Percentiles rank a stretch among this genome's conserved stretches.
These are phyloP conservation scores for Cercospora sp. DNA, from an alignment of 2,329 filamentous ascomycete genomes.

Conservation along the genomic window DNA sequence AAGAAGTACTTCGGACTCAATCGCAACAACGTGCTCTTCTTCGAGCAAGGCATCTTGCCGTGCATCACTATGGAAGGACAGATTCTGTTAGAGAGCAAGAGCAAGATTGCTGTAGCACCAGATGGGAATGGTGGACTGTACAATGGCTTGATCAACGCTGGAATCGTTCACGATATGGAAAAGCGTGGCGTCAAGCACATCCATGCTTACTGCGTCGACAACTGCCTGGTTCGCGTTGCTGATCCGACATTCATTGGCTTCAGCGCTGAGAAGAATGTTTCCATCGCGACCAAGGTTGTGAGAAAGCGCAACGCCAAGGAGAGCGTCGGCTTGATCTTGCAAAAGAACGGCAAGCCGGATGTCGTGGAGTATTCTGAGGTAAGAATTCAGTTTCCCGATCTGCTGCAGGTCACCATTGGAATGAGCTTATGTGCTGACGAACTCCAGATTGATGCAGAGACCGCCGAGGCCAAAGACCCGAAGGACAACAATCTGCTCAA, in stretches of 20 bases:
- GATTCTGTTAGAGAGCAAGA: slow-evolving; percentile 89
- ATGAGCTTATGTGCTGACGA: not conserved
- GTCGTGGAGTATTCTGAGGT: slow-evolving; percentile 99
- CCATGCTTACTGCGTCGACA: slow-evolving; percentile 97
- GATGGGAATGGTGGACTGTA: slow-evolving; percentile 98
- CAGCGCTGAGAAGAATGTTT: slow-evolving; percentile 79
- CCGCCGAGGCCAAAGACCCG: slow-evolving; percentile 73
- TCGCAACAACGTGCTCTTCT: slow-evolving; percentile 83
- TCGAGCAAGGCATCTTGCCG: slow-evolving; percentile 93
- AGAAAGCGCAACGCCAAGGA: slow-evolving; percentile 96
- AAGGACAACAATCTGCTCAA: slow-evolving; percentile 80
- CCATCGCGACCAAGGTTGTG: slow-evolving; percentile 99
- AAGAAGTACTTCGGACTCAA: slow-evolving; percentile 88
- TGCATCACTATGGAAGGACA: slow-evolving; percentile 98
- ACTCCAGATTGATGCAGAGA: slow-evolving; percentile 6
- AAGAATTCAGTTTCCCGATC: slow-evolving; percentile 41
- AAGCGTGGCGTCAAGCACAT: slow-evolving; percentile 90
- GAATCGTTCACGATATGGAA: slow-evolving; percentile 83
- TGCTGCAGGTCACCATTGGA: not conserved
- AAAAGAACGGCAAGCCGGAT: slow-evolving; percentile 93
- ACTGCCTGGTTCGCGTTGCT: slow-evolving; percentile 98
- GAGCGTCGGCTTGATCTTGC: slow-evolving; percentile 88
- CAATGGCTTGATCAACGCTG: slow-evolving; percentile 78
- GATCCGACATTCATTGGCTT: slow-evolving; percentile 96
- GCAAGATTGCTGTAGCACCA: slow-evolving; percentile 87